Evolutionary conservation across 371 early-diverging fungal species (phyloP).

Genomic region (Actinomortierella wolfii): DNA sequence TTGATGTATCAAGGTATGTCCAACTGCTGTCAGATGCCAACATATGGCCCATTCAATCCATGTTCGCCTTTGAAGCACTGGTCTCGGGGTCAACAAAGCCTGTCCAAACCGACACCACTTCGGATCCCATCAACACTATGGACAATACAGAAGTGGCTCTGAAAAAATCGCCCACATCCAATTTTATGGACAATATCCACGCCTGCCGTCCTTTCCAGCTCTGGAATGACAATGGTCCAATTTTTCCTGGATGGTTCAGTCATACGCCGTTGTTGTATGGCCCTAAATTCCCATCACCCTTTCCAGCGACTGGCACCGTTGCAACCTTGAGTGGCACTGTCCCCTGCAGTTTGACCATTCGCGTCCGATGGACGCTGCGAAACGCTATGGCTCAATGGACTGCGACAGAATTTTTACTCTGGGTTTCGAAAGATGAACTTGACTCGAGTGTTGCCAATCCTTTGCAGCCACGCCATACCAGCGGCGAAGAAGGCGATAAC

Average conservation of each 20-base stretch:
- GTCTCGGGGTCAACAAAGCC: neutral
- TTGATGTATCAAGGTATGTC: neutral
- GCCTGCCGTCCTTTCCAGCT: too few species aligned
- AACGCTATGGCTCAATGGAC: conserved; percentile 2
- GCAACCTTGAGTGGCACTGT: conserved; percentile 3
- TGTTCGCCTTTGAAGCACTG: conserved; percentile 9
- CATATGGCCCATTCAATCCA: conserved; percentile 4
- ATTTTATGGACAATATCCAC: too few species aligned
- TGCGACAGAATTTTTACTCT: conserved; percentile 15
- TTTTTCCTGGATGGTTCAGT: conserved; percentile 6
- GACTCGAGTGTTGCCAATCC: neutral
- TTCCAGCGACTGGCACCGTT: neutral
- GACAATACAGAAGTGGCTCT: too few species aligned
- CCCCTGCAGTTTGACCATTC: conserved; percentile 11
- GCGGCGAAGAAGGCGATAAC: neutral
- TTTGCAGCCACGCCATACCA: neutral
- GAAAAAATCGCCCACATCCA: too few species aligned
- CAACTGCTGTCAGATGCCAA: neutral
- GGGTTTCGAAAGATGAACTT: conserved; percentile 3
- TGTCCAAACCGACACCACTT: too few species aligned
- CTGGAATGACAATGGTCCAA: neutral
- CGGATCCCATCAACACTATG: too few species aligned
- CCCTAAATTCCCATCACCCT: too few species aligned
- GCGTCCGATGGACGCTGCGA: conserved; percentile 10
- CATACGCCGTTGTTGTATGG: neutral